These are phyloP conservation scores for Claviceps africana DNA, from an alignment of 2,329 filamentous ascomycete species.

Conservation along the genomic window DNA sequence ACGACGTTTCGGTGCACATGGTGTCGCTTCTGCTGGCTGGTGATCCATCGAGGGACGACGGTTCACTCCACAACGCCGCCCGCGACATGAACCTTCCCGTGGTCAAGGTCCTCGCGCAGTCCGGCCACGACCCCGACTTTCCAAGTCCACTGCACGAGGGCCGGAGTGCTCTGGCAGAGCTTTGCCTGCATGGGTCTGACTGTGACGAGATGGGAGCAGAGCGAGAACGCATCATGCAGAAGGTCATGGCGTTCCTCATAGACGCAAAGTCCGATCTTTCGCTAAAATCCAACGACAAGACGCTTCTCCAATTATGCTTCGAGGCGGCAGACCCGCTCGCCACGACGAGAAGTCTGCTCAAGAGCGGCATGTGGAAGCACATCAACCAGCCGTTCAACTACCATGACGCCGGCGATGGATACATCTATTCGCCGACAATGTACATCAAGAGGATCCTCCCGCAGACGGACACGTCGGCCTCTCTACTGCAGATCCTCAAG, in stretches of 20 bases:
- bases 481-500: constrained; percentile 33
- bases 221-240: constrained; percentile 40
- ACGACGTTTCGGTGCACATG: constrained; percentile 37
- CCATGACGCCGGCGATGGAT: constrained; percentile 34
- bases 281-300: constrained; percentile 42
- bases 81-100: constrained; percentile 42
- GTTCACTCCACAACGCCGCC: constrained; percentile 52
- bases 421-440: constrained; percentile 51
- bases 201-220: constrained; percentile 28
- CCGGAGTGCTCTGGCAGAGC: constrained; percentile 47
- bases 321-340: constrained; percentile 40
- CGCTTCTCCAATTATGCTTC: constrained; percentile 45
- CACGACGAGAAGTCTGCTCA: constrained; percentile 44
- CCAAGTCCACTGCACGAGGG: constrained; percentile 48
- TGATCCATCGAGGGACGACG: constrained; percentile 46
- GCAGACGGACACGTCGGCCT: constrained; percentile 22
- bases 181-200: constrained; percentile 43
- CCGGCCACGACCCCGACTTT: constrained; percentile 50
- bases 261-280: constrained; percentile 41
- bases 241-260: constrained; percentile 41
- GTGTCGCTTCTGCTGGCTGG: constrained; percentile 41
- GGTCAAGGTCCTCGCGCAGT: constrained; percentile 41
- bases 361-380: constrained; percentile 50
- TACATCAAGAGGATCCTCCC: constrained; percentile 38
- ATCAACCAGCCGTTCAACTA: constrained; percentile 45